Evolutionary conservation across 805 yeast genomes (phyloP), one percentile per base, ranked within the genome.

Genomic region (Candida silvicultrix): DNA sequence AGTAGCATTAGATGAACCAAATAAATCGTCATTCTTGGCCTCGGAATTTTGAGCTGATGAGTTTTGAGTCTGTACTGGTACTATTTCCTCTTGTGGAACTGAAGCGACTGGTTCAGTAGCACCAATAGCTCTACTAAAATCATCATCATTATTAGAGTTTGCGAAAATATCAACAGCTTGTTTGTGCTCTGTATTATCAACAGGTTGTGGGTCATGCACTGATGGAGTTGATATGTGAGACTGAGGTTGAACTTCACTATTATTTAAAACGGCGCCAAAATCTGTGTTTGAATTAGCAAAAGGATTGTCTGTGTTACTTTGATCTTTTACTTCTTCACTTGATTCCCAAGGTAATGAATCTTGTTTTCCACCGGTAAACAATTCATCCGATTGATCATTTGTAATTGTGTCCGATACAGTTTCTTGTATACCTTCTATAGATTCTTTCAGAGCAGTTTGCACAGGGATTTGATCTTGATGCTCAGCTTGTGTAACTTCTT

Each of bases 171-270:
- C 42, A 18, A 21, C 6, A 12, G n/a, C 5, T 4, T 10, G 25
- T 16, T 7, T 19, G 22, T 9, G 18, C 10, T 35, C 14, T 5
- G 19, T 35, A 8, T 35, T 23, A 23, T 35, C 38, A 18, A 12
- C 15, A 19, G 32, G 41, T 44, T 43, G 38, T n/a, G n/a, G n/a
- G n/a, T n/a, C n/a, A n/a, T n/a, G n/a, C n/a, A 23, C 42, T 5
- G 34, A 14, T 12, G 29, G 10, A 22, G 29, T 10, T 8, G 38
- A 8, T 11, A 18, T 22, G 18, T 35, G 38, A 18, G 21, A 5
- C 4, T 31, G 16, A 4, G 35, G 5, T 31, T 15, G 12, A n/a
- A n/a, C n/a, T n/a, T n/a, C n/a, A n/a, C n/a, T n/a, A n/a, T n/a
- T n/a, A n/a, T n/a, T n/a, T 29, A 14, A 7, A 11, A 29, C n/a